Conservation (phyloP, 2,329 filamentous ascomycete species). For the Aureobasidium leucospermi region DNA sequence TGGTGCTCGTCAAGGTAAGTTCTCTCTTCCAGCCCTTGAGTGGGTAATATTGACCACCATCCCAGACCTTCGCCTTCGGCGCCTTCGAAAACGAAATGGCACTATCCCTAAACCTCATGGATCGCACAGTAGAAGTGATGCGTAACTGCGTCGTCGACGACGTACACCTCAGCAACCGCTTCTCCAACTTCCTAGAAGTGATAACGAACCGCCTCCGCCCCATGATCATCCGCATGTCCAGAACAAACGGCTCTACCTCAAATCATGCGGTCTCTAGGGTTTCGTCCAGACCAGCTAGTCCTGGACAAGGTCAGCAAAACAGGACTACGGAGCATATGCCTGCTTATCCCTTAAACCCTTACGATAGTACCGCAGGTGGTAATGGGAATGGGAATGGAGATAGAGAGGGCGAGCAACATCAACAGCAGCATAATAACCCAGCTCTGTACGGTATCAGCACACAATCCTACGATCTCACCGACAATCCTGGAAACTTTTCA, state of each 20-base stretch:
- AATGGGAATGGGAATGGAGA: neutral
- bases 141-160: conserved; percentile 76
- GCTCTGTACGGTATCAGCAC: conserved; percentile 37
- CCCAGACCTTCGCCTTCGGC: conserved; percentile 70
- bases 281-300: neutral
- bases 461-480: conserved; percentile 37
- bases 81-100: conserved; percentile 72
- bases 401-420: conserved; percentile 22
- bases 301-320: neutral
- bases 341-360: neutral
- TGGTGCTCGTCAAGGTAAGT: conserved; percentile 66
- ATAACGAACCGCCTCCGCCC: conserved; percentile 66
- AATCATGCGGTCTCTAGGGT: neutral
- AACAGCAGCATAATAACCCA: conserved; percentile 12
- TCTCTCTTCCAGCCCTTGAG: neutral
- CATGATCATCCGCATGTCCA: conserved; percentile 56
- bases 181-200: conserved; percentile 74
- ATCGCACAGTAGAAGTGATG: conserved; percentile 65
- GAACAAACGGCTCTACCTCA: conserved; percentile 37
- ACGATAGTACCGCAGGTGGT: neutral
- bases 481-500: conserved; percentile 32
- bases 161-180: conserved; percentile 76
- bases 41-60: neutral
- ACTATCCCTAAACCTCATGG: conserved; percentile 66
- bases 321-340: neutral